Evolutionary conservation across 768 basidiomycete genomes (phyloP), one percentile per base, ranked within the genome.

Genomic region (Symmetrospora coprosmae): DNA sequence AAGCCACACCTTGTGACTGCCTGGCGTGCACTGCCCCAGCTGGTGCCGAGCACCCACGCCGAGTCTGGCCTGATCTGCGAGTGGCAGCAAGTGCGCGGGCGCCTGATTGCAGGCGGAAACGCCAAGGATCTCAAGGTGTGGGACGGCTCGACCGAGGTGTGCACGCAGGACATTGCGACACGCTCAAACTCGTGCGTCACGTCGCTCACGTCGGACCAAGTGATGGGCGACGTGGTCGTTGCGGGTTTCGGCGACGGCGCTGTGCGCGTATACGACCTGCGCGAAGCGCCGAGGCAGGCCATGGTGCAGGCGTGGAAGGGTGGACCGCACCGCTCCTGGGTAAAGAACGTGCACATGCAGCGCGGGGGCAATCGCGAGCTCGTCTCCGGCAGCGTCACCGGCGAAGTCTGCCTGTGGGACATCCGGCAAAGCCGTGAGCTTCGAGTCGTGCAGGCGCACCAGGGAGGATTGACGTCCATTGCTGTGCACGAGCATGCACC

Each of bases 211-310:
- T 86, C 85, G 9, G 89, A 94, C 64, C 76, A 79, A 43, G 81
- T 82, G 14, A 78, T 82, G 0, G 82, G 84, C 17, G 82, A 86
- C 60, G 82, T 82, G 1, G 89, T 96, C 72, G 77, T 86, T 14
- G 85, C 88, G 8, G 83, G 90, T 60, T 96, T 96, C 71, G 94
- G 85, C 16, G 89, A 97, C 71, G 94, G 94, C 11, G 78, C 78
- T 3, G 80, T 97, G 51, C 83, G 86, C 67, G 76, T 94, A 2
- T 97, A 90, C 73, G 94, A 99, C 74, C 83, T 86, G 33, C 81
- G 94, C n/a, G 72, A 87, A 13, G 81, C 83, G 63, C 82, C 84
- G 50, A 83, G 88, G 7, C 82, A 88, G 59, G 82, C 87, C 4
- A 82, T 92, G 17, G 81, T 94, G 17, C 76, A 84, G 49, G 80